Base-by-base conservation (phyloP, 73 alveolate species). In the Blepharisma stoltei region DNA sequence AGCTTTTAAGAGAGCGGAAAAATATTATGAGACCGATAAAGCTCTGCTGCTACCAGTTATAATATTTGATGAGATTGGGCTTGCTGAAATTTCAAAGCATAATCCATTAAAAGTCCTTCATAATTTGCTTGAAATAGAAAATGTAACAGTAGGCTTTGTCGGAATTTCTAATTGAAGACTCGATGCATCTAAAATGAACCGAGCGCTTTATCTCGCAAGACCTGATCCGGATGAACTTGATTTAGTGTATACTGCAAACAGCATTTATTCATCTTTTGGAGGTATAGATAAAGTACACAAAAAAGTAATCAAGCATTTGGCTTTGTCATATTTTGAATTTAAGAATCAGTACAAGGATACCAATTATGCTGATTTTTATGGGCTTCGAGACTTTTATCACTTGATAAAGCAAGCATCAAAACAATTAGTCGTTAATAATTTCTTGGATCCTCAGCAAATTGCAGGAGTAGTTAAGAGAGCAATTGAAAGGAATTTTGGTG, bases 121-220 rank as follows among this genome's bases (percentile, higher is more conserved):
- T 5, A 23, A 53, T 69, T n/a, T 69, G 4, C 38, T 69, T 7
- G 79, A 69, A 69, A 25, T 14, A 18, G 71, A 67, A 18, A 32
- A 60, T 7, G 48, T 47, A 44, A 78, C 83, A 47, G 86, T 84
- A 9, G 70, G 70, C 43, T 81, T 81, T 81, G 45, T 81, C 7
- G 88, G 54, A 32, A 78, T 76, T 81, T 77, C 88, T 23, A 81
- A 81, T 54, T 81, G 86, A 73, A 38, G 83, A 11, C 44, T 81
- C 5, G 95, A 88, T 66, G 91, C 92, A 6, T 83, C 92, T 37
- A 88, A 88, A 83, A 78, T 83, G 53, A 88, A 88, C 68, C 70
- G 95, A 70, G 88, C 86, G 52, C 71, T 84, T 54, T 84, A 83
- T 21, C 73, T 88, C 46, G 83, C 92, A 50, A 88, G 89, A 55